Conservation (phyloP, 2,329 filamentous ascomycete genomes). For the Neonectria sp. region DNA sequence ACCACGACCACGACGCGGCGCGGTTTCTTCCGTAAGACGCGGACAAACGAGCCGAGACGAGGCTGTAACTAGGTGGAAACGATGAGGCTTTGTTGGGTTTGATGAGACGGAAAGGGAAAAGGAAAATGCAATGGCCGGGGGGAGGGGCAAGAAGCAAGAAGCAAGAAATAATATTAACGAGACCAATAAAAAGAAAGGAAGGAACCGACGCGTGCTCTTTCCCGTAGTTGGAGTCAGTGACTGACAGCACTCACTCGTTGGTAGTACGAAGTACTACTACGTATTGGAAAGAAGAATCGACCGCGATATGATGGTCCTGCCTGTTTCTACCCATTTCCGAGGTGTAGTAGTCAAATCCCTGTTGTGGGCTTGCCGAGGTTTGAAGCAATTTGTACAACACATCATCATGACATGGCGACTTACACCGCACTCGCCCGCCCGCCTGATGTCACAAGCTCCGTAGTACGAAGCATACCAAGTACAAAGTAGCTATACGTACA, state of each 20-base stretch:
- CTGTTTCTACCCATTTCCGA: not conserved
- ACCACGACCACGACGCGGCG: not conserved
- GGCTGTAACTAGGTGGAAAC: not conserved
- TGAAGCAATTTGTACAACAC: not conserved
- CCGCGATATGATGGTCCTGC: not conserved
- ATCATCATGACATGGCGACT: not conserved
- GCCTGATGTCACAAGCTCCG: too few species aligned
- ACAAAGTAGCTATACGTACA: not conserved
- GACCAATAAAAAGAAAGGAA: not conserved
- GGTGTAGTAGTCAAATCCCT: not conserved
- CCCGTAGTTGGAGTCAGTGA: not conserved
- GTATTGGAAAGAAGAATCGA: not conserved
- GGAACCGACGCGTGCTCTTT: not conserved
- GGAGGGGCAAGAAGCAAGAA: not conserved
- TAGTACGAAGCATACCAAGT: too few species aligned
- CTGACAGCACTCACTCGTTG: not conserved
- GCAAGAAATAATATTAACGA: not conserved
- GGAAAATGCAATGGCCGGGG: not conserved
- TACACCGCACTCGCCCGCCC: not conserved
- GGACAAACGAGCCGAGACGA: not conserved
- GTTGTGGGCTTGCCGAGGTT: too few species aligned
- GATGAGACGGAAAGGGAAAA: slow-evolving; percentile 2
- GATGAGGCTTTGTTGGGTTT: slow-evolving; percentile 12
- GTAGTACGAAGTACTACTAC: too few species aligned
- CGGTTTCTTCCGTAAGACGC: not conserved